phyloP scores from a whole-genome alignment of 2,329 filamentous ascomycete genomes.

The Colletotrichum truncatum region DNA sequence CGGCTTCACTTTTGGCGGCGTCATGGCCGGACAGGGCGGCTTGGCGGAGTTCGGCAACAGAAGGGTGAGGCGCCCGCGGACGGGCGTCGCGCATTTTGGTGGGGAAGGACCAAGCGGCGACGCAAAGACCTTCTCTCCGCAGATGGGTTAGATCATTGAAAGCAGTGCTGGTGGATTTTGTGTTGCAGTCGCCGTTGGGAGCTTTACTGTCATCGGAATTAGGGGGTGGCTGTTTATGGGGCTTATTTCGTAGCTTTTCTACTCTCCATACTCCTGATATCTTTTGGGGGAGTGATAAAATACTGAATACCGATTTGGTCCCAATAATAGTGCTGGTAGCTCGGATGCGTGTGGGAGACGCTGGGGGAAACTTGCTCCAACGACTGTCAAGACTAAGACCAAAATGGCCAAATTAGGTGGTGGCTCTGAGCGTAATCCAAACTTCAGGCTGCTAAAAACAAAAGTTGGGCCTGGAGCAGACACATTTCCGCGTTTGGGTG shows the following conservation, averaged over 20 bases:
- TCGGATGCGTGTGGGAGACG: too few species aligned
- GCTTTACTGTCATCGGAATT: too few species aligned
- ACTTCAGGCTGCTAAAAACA: background rate
- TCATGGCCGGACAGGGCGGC: background rate
- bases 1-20: too few species aligned
- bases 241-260: too few species aligned
- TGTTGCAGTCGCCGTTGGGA: too few species aligned
- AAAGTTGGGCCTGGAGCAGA: background rate
- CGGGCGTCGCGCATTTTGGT: slow-evolving; percentile 19
- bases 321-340: too few species aligned
- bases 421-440: background rate
- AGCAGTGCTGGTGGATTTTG: too few species aligned
- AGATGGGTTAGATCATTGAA: background rate
- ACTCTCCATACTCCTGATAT: too few species aligned
- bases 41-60: slow-evolving; percentile 8
- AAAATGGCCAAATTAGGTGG: background rate
- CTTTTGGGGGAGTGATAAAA: too few species aligned
- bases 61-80: slow-evolving; percentile 16
- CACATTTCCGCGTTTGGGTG: background rate
- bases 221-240: too few species aligned
- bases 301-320: too few species aligned
- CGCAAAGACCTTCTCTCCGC: slow-evolving; percentile 3
- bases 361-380: background rate
- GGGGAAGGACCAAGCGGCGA: slow-evolving; percentile 13
- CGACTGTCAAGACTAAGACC: background rate